Base-by-base conservation (phyloP, 1,284 basidiomycete species). In the Sanguinoderma infundibulare region DNA sequence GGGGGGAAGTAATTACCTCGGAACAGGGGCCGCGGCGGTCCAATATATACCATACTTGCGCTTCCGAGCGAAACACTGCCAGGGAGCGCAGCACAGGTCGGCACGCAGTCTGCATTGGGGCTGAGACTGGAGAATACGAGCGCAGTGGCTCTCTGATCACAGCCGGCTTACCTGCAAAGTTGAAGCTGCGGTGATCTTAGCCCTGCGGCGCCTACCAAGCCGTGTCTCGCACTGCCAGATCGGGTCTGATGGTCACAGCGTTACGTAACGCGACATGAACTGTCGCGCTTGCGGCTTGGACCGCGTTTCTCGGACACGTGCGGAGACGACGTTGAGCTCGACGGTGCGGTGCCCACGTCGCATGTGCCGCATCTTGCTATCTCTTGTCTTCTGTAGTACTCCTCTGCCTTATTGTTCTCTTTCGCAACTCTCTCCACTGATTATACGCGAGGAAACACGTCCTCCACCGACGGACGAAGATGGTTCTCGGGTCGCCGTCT, bases 401-500 rank as follows among this genome's bases (percentile, higher is more conserved):
- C 8, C 15, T 47, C 28, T 32, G 17, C 46, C 32, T 20, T 28
- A 49, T 8, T 12, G n/a, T n/a, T 49, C 12, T 6, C 28, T 32
- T 15, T 17, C 3, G 28, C 32, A n/a, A 30, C 20, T 32, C 17
- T 32, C 26, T 32, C 28, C 12, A 28, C 46, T 6, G 26, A 20
- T 32, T 28, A 3, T 8, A 20, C 46, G 17, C 46, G 28, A 17
- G 26, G 24, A 49, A 10, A 9, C 46, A 28, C 34, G 49, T 22
- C n/a, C 38, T 49, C 30, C 36, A 22, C 39, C 14, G n/a, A 42
- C 30, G 39, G 38, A 30, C 56, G 26, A 62, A 26, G 24, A 66
- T 66, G 65, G 60, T 57, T 2, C 51, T 64, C 1, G 60, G 59
- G 2, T 69, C 68, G 1, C 68, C 68, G 9, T 62, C 65, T 12